Base-by-base conservation (phyloP, 176 grass and related monocot species). In the Oryza meridionalis region DNA sequence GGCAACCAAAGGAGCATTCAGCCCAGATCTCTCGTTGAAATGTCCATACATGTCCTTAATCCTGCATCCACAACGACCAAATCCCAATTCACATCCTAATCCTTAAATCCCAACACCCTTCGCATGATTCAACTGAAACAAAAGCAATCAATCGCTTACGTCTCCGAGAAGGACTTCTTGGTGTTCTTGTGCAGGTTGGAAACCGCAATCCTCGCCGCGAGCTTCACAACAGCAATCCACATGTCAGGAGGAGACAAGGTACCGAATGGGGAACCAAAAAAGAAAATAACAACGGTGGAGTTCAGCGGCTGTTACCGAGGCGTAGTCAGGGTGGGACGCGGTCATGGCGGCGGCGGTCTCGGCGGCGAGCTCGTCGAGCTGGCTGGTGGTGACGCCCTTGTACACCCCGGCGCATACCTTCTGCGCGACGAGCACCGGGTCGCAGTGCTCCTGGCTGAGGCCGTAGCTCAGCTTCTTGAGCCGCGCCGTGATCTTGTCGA, bases 131-230 rank as follows among this genome's bases (percentile, higher is more conserved):
- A n/a, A 62, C 69, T 33, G 50, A 16, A 78, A 10, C 9, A 2
- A 37, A 12, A 77, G 47, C 9, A 0, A 55, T 14, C 1, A 2
- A 0, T 32, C 0, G 4, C 87, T 92, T 76, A 98, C 96, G 96
- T 95, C 67, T 98, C 96, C 19, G 96, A 98, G 83, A 98, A 98
- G 10, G 82, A 92, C 81, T 98, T 98, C 69, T 85, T 95, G 14
- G 96, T 98, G 85, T 92, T 98, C 93, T 98, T 98, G 72, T 98
- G 91, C 71, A 98, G 88, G 89, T 98, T 95, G 3, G 96, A 98
- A 50, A 98, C 91, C 0, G 86, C 96, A 85, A 98, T 98, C 91
- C 96, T 91, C 31, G 96, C 96, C 2, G 96, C 96, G 6, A 98
- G 96, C 96, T 98, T 5, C 47, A 86, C 6, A 8, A 38, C 6